Evolutionary conservation across 1,284 basidiomycete species (phyloP).

Genomic region (Heliocybe sulcata): DNA sequence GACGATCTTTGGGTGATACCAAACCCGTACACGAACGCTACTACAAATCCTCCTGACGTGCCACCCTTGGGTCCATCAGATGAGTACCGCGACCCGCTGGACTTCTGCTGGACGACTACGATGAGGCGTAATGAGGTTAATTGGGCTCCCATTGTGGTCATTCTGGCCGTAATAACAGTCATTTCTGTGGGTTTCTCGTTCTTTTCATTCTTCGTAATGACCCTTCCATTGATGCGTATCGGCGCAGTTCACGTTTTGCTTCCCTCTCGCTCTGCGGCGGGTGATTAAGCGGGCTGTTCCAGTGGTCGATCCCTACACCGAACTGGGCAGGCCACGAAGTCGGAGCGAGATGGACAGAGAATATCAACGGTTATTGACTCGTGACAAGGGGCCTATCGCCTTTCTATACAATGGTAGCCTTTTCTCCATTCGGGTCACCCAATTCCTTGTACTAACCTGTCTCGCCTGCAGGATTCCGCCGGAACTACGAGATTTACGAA

Average conservation of each 20-base stretch:
- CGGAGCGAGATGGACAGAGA: constrained; percentile 59
- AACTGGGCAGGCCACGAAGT: constrained; percentile 58
- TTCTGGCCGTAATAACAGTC: constrained; percentile 49
- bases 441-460: background rate
- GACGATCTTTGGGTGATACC: constrained; percentile 66
- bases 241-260: constrained; percentile 65
- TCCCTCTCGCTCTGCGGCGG: constrained; percentile 55
- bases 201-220: no score
- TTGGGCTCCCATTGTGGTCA: constrained; percentile 58
- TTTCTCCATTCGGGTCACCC: constrained; percentile 4
- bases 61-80: constrained; percentile 46
- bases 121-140: constrained; percentile 70
- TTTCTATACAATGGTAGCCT: constrained; percentile 64
- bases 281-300: constrained; percentile 58
- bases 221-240: no score
- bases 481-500: constrained; percentile 61
- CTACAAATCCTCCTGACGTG: constrained; percentile 38
- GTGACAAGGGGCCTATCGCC: constrained; percentile 63
- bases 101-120: constrained; percentile 77
- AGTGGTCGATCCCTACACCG: constrained; percentile 61
- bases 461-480: constrained; percentile 51
- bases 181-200: constrained; percentile 37
- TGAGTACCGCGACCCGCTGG: constrained; percentile 54
- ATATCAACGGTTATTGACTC: constrained; percentile 60
- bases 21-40: constrained; percentile 61